Conservation (phyloP, 805 yeast species). For the Zygosaccharomyces gambellarensis region DNA sequence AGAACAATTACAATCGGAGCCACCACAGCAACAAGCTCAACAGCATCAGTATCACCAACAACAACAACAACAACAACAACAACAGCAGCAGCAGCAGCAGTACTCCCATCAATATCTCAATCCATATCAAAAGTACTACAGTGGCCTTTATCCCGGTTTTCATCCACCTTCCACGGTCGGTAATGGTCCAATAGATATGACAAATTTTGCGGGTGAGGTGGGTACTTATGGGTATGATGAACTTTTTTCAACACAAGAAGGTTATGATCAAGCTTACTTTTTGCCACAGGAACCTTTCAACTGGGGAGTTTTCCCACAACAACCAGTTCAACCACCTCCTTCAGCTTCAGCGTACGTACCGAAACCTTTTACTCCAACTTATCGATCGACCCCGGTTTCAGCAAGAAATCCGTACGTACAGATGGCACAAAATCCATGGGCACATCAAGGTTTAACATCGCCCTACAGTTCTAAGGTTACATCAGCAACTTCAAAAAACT, state of each 20-base stretch:
- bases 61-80: conserved; percentile 6
- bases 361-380: conserved; percentile 20
- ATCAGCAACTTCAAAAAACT: conserved; percentile 14
- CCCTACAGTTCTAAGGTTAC: conserved; percentile 13
- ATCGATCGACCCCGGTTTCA: conserved; percentile 20
- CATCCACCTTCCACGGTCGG: conserved; percentile 7
- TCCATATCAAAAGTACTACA: conserved; percentile 11
- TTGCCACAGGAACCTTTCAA: conserved; percentile 11
- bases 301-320: conserved; percentile 22
- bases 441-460: conserved; percentile 11
- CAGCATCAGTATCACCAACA: conserved; percentile 3
- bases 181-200: conserved; percentile 5
- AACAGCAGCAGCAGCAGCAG: conserved; percentile 7
- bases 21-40: conserved; percentile 5
- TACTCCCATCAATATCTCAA: conserved; percentile 9
- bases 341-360: conserved; percentile 12
- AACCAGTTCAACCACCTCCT: conserved; percentile 21
- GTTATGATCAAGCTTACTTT: conserved; percentile 18
- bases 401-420: conserved; percentile 17
- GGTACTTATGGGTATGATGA: conserved; percentile 17
- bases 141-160: conserved; percentile 9
- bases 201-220: conserved; percentile 6
- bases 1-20: conserved; percentile 3
- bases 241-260: conserved; percentile 13
- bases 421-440: conserved; percentile 13